phyloP scores from a whole-genome alignment of 352 stramenopile genomes.

The Phytopythium ostracodes region DNA sequence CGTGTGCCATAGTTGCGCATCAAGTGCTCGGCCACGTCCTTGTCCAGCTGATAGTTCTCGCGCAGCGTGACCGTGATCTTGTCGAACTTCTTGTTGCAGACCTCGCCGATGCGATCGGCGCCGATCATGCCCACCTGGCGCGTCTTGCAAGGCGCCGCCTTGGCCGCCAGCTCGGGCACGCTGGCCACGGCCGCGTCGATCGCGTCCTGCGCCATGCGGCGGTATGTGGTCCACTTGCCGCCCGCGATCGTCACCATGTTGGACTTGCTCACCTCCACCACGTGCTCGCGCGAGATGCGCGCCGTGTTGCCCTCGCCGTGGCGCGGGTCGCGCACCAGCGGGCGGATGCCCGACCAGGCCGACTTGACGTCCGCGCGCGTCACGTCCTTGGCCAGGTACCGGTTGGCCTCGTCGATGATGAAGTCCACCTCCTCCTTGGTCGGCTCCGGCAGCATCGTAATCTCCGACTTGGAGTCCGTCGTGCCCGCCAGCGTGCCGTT shows the following conservation, averaged over 20 bases:
- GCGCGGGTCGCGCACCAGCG: conserved; percentile 90
- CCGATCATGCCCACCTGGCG: conserved; percentile 82
- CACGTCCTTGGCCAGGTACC: conserved; percentile 89
- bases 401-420: conserved; percentile 92
- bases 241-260: conserved; percentile 94
- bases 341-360: conserved; percentile 94
- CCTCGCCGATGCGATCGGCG: conserved; percentile 89
- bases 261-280: conserved; percentile 89
- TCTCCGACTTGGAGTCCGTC: conserved; percentile 91
- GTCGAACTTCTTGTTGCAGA: conserved; percentile 96
- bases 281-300: conserved; percentile 92
- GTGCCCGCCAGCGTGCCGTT: conserved; percentile 92
- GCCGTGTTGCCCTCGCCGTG: conserved; percentile 78
- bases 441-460: conserved; percentile 93
- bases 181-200: conserved; percentile 88
- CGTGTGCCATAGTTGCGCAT: conserved; percentile 96
- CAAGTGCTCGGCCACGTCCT: conserved; percentile 93
- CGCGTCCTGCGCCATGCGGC: conserved; percentile 94
- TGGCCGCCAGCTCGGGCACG: conserved; percentile 68
- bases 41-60: conserved; percentile 92
- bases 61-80: conserved; percentile 92
- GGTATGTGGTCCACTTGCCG: conserved; percentile 97
- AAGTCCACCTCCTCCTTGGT: conserved; percentile 92
- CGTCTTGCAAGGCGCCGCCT: conserved; percentile 75
- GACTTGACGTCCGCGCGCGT: conserved; percentile 90